phyloP scores from a whole-genome alignment of 208 protist species.

The Wallacemonas sp. region DNA sequence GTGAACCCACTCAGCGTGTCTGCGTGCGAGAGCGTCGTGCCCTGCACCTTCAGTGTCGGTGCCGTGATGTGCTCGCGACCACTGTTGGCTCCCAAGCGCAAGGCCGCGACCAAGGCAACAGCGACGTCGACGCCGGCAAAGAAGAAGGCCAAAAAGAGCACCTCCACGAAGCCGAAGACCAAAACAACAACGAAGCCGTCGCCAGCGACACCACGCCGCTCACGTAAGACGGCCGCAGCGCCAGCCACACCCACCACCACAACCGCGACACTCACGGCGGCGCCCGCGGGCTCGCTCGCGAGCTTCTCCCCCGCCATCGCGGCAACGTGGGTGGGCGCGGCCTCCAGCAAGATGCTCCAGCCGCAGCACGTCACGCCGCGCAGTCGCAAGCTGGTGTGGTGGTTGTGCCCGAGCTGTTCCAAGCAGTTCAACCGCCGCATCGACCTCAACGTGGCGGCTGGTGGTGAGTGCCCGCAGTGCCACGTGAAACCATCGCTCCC shows the following conservation, averaged over 20 bases:
- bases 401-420: conserved; percentile 63
- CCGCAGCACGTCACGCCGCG: conserved; percentile 71
- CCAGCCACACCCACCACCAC: background rate
- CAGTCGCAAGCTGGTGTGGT: conserved; percentile 79
- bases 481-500: conserved; percentile 31
- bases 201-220: too few species aligned
- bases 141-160: conserved; percentile 10
- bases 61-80: background rate
- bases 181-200: conserved; percentile 7
- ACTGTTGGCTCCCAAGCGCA: conserved; percentile 5
- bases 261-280: background rate
- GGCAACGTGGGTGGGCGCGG: conserved; percentile 61
- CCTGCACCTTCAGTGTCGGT: too few species aligned
- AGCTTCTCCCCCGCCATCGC: conserved; percentile 70
- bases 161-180: background rate
- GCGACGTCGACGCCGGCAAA: too few species aligned
- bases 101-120: background rate
- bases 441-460: conserved; percentile 70
- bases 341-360: conserved; percentile 81
- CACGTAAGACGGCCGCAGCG: background rate
- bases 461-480: conserved; percentile 75
- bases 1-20: too few species aligned
- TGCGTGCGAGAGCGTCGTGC: too few species aligned
- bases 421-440: conserved; percentile 72
- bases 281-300: conserved; percentile 31